Conservation (phyloP, 352 stramenopile species). For the Elongisporangium undulatum region DNA sequence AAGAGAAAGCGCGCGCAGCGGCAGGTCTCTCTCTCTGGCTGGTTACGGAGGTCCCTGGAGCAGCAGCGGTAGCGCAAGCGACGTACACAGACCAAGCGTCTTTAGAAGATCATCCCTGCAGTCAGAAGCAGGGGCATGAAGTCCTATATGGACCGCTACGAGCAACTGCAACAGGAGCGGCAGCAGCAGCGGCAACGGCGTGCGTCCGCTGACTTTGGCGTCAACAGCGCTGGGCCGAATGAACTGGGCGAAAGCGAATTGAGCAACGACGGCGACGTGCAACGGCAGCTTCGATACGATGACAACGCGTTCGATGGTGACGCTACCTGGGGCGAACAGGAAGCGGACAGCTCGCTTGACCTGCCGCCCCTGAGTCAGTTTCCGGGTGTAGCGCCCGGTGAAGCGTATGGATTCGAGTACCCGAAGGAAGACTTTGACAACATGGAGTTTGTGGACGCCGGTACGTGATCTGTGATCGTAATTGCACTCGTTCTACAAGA, state of each 20-base stretch:
- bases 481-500: neutral
- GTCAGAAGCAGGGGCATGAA: slow-evolving; percentile 11
- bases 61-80: neutral
- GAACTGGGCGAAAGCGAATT: neutral
- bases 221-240: slow-evolving; percentile 5
- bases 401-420: slow-evolving; percentile 1
- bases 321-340: neutral
- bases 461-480: slow-evolving; percentile 23
- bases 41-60: neutral
- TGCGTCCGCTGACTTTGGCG: slow-evolving; percentile 9
- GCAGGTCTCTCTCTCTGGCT: neutral
- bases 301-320: neutral
- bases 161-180: slow-evolving; percentile 44
- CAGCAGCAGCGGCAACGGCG: slow-evolving; percentile 15
- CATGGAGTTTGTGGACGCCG: slow-evolving; percentile 70
- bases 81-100: neutral
- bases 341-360: slow-evolving; percentile 22
- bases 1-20: neutral
- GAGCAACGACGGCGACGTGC: neutral
- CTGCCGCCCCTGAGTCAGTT: slow-evolving; percentile 31
- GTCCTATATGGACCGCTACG: slow-evolving; percentile 46
- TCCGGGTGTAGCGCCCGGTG: slow-evolving; percentile 2
- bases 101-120: neutral
- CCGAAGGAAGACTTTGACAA: slow-evolving; percentile 19
- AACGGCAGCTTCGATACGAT: neutral